Evolutionary conservation across 2,329 filamentous ascomycete genomes (phyloP).

Genomic region (Pyricularia grisea): DNA sequence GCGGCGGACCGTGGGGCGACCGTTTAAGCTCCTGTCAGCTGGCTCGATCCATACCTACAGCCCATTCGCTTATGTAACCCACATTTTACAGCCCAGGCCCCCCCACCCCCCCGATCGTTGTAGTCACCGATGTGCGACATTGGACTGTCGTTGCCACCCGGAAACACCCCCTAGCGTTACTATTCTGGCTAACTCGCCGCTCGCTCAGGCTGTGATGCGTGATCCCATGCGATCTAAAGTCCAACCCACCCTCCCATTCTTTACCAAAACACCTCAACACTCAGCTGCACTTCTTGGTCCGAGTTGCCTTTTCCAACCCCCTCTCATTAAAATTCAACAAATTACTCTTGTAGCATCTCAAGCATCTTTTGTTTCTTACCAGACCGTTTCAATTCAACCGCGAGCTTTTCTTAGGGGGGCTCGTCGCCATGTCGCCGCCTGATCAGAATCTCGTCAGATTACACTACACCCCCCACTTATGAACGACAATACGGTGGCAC

Average conservation of each 20-base stretch:
- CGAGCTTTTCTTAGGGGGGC: not conserved
- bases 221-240: not conserved
- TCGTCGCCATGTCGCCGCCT: not conserved
- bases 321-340: not conserved
- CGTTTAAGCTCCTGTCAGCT: not conserved
- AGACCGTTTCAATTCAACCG: not conserved
- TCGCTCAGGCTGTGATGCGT: not conserved
- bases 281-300: not conserved
- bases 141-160: not conserved
- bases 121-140: not conserved
- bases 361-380: not conserved
- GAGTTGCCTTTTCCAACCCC: not conserved
- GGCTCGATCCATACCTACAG: not conserved
- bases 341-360: not conserved
- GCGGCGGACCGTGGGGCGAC: not conserved
- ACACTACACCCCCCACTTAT: not conserved
- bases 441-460: slow-evolving; percentile 1
- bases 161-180: not conserved
- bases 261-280: not conserved
- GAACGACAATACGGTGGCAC: not conserved
- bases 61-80: not conserved
- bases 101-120: not conserved
- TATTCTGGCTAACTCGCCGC: not conserved
- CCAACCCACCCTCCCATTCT: not conserved
- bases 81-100: not conserved